Percentiles rank a stretch among this genome's conserved stretches.
Conservation (phyloP, 805 yeast genomes). For the Metschnikowia amazonensis region DNA sequence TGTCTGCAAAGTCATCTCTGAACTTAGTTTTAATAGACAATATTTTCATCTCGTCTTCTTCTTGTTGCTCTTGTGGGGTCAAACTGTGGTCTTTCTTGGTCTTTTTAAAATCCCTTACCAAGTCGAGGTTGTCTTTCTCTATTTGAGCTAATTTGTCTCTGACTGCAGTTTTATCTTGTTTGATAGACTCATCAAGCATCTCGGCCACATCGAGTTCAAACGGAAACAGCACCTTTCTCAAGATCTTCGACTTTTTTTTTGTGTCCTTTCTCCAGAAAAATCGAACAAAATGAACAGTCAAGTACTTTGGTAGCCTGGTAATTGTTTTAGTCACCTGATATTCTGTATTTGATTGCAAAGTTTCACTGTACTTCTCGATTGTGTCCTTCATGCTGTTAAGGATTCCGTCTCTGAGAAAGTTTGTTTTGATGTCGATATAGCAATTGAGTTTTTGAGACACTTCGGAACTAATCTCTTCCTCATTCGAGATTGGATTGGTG, state of each 20-base stretch:
- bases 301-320: slow-evolving; percentile 76
- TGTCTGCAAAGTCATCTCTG: slow-evolving; percentile 40
- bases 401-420: slow-evolving; percentile 84
- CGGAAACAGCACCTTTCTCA: slow-evolving; percentile 93
- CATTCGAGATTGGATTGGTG: slow-evolving; percentile 52
- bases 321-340: slow-evolving; percentile 62
- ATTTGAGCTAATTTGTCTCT: slow-evolving; percentile 76
- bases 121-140: slow-evolving; percentile 70
- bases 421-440: slow-evolving; percentile 81
- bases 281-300: slow-evolving; percentile 89
- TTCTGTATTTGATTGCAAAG: slow-evolving; percentile 64
- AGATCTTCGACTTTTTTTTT: slow-evolving; percentile 83
- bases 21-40: slow-evolving; percentile 49
- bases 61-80: slow-evolving; percentile 53
- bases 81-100: slow-evolving; percentile 37
- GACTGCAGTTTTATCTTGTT: slow-evolving; percentile 57
- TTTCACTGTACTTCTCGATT: slow-evolving; percentile 72
- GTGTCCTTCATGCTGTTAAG: slow-evolving; percentile 68
- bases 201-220: slow-evolving; percentile 87
- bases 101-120: slow-evolving; percentile 69
- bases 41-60: slow-evolving; percentile 49
- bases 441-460: slow-evolving; percentile 78
- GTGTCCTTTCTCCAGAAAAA: slow-evolving; percentile 96
- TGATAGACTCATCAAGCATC: slow-evolving; percentile 74
- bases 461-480: slow-evolving; percentile 28